Conservation (phyloP, 23 red algal species). For the Cyanidium caldarium region DNA sequence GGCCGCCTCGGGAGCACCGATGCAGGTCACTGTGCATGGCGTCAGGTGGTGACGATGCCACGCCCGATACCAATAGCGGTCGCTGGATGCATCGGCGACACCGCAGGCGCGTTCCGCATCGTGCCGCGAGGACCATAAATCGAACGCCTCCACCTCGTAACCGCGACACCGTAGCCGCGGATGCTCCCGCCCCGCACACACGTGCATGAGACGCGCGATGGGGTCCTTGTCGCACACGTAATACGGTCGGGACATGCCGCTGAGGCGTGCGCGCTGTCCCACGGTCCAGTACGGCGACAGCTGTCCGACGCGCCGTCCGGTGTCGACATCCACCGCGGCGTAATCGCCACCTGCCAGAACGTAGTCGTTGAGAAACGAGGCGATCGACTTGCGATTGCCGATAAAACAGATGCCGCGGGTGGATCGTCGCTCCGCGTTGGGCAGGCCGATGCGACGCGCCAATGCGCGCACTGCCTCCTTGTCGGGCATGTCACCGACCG, state of each 20-base stretch:
- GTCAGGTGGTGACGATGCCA: not conserved
- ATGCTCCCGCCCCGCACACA: not conserved
- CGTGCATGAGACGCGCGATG: not conserved
- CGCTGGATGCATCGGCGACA: not conserved
- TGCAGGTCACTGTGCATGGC: not conserved
- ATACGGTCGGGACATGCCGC: conserved; percentile 5
- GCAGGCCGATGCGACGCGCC: conserved; percentile 18
- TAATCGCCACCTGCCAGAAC: not conserved
- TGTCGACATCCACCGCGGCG: conserved; percentile 20
- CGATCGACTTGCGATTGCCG: conserved; percentile 26
- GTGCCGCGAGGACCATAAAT: not conserved
- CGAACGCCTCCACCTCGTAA: conserved; percentile 1
- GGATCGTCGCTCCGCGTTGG: conserved; percentile 11
- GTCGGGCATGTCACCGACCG: conserved; percentile 26
- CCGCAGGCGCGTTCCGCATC: not conserved
- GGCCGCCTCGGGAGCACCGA: not conserved
- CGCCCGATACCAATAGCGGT: not conserved
- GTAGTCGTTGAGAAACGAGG: conserved; percentile 22
- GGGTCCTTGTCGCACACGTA: conserved; percentile 15
- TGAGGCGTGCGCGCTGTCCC: conserved; percentile 45
- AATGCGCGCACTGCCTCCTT: conserved; percentile 31
- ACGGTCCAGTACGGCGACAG: conserved; percentile 9
- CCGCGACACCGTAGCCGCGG: not conserved
- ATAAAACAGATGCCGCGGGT: conserved; percentile 81
- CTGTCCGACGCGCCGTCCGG: conserved; percentile 13